Evolutionary conservation across 2,329 filamentous ascomycete species (phyloP).

Genomic region (Colletotrichum nymphaeae): DNA sequence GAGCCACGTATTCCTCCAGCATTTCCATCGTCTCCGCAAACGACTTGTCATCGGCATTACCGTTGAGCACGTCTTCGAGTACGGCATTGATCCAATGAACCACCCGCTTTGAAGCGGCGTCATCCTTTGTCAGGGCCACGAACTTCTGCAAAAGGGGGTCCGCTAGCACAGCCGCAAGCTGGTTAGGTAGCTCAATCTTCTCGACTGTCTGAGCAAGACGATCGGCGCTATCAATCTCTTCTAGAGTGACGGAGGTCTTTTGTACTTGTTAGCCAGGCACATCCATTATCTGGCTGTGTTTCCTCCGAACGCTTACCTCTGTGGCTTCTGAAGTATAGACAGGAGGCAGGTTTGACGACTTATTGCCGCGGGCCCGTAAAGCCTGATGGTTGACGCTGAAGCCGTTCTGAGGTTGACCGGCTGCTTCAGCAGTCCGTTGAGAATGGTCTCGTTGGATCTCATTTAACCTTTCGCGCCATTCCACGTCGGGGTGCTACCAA

Average conservation of each 20-base stretch:
- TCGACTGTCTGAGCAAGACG: conserved; percentile 80
- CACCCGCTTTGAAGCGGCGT: conserved; percentile 62
- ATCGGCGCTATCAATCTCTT: conserved; percentile 80
- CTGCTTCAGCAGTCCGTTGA: conserved; percentile 53
- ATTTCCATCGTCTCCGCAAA: conserved; percentile 66
- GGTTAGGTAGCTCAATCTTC: conserved; percentile 83
- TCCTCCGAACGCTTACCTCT: conserved; percentile 59
- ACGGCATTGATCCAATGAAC: conserved; percentile 69
- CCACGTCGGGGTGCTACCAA: conserved; percentile 75
- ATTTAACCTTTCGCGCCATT: conserved; percentile 78
- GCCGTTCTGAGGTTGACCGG: conserved; percentile 56
- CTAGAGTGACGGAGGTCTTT: conserved; percentile 73
- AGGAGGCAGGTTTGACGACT: conserved; percentile 68
- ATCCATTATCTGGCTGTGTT: background rate
- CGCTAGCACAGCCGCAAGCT: conserved; percentile 80
- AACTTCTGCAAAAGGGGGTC: conserved; percentile 85
- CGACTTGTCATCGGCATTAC: conserved; percentile 59
- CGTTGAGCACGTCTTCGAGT: conserved; percentile 65
- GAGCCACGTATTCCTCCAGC: conserved; percentile 65
- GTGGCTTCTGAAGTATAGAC: conserved; percentile 81
- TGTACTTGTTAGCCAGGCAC: conserved; percentile 28
- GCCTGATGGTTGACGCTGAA: conserved; percentile 74
- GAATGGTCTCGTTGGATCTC: conserved; percentile 72
- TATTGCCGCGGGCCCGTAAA: conserved; percentile 48
- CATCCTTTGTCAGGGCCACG: conserved; percentile 71